These are phyloP conservation scores for Protomyces arabidopsidicola DNA, from an alignment of 1,139 yeast genomes.

Conservation along the genomic window DNA sequence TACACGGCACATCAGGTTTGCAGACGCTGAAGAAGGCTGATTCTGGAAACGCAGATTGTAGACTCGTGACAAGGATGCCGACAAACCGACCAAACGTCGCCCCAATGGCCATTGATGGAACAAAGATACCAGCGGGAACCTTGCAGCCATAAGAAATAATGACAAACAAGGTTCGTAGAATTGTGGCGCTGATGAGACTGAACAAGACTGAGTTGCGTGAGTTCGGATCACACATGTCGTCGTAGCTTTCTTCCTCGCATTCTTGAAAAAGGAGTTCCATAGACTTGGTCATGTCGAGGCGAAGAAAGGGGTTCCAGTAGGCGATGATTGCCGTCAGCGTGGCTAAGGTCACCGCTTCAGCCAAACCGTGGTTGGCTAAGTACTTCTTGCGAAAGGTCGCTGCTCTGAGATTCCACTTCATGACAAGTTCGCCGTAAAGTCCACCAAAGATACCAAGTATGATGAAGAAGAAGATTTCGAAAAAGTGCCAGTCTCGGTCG, in stretches of 20 bases:
- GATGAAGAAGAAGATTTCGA: constrained; percentile 76
- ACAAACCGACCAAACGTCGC: constrained; percentile 87
- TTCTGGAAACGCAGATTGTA: constrained; percentile 47
- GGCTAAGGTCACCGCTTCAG: constrained; percentile 68
- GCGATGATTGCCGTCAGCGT: constrained; percentile 69
- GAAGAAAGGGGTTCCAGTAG: constrained; percentile 75
- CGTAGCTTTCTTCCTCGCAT: constrained; percentile 52
- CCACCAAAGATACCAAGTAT: constrained; percentile 89
- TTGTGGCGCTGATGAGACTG: constrained; percentile 65
- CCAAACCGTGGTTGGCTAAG: constrained; percentile 54
- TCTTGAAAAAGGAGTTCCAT: constrained; percentile 88
- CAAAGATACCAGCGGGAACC: constrained; percentile 94
- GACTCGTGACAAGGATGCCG: constrained; percentile 62
- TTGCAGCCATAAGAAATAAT: constrained; percentile 84
- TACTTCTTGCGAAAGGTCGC: constrained; percentile 74
- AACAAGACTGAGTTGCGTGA: constrained; percentile 38
- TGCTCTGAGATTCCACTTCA: constrained; percentile 69
- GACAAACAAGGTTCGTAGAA: constrained; percentile 64
- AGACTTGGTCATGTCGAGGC: constrained; percentile 88
- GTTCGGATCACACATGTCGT: constrained; percentile 34
- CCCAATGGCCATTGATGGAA: constrained; percentile 95
- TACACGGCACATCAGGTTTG: constrained; percentile 49
- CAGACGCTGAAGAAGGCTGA: constrained; percentile 49
- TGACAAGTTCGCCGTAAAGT: constrained; percentile 74
- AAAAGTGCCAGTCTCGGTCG: constrained; percentile 78